These are phyloP conservation scores for Nakaseomyces bracarensis DNA, from an alignment of 1,139 yeast genomes.

Conservation along the genomic window DNA sequence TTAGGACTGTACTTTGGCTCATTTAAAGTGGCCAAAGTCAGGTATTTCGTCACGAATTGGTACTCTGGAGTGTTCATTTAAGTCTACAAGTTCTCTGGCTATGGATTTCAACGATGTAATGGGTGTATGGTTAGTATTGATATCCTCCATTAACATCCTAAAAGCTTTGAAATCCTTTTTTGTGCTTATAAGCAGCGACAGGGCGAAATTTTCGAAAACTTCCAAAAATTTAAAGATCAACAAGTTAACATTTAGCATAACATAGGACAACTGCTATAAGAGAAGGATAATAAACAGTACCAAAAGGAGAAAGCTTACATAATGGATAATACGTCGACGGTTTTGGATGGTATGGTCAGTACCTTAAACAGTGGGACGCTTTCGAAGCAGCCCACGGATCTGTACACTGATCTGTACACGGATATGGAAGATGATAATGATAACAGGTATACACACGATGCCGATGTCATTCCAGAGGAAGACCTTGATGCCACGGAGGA, in stretches of 20 bases:
- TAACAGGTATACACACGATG: neutral
- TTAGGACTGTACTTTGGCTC: constrained; percentile 23
- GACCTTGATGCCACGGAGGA: constrained; percentile 6
- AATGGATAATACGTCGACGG: constrained; percentile 8
- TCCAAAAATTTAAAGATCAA: too few species aligned
- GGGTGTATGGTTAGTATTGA: too few species aligned
- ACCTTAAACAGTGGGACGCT: constrained; percentile 13
- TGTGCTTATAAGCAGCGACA: too few species aligned
- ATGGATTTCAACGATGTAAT: too few species aligned
- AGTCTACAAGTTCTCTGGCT: constrained; percentile 7
- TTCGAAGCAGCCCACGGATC: constrained; percentile 5
- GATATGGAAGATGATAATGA: constrained; percentile 7
- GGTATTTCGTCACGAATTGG: constrained; percentile 28
- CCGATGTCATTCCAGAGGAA: constrained; percentile 9
- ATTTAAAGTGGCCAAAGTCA: constrained; percentile 28
- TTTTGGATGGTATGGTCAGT: constrained; percentile 11
- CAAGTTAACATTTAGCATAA: neutral
- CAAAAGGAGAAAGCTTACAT: too few species aligned
- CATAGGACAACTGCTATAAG: neutral
- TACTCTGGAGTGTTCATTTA: constrained; percentile 16
- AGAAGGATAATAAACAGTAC: neutral
- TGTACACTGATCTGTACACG: constrained; percentile 4
- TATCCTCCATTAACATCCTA: too few species aligned
- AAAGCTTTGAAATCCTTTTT: neutral
- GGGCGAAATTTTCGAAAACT: too few species aligned